Evolutionary conservation across 208 protist genomes (phyloP), one percentile per base, ranked within the genome.

Genomic region (Giardia muris): DNA sequence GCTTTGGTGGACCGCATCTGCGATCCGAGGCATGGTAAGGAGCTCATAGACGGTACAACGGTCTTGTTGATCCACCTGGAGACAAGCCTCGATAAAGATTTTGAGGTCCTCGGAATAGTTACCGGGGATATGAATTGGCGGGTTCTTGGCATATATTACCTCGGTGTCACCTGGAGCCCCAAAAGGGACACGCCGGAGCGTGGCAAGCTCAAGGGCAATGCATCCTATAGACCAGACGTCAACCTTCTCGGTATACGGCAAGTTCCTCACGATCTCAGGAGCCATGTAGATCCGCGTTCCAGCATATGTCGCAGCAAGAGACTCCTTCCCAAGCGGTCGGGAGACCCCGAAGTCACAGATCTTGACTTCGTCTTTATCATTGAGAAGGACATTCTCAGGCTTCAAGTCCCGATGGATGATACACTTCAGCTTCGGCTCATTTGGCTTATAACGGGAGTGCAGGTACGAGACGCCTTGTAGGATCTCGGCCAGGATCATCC

Each of bases 181-280:
- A 76, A 76, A 76, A 76, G 57, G 10, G 30, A 30, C 19, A 10
- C 10, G 19, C 57, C 30, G 10, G 57, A 76, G 57, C 30, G 57
- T 76, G 57, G 19, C 10, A 30, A 76, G 57, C 57, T 76, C 57
- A 76, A 39, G 30, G 30, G 30, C 57, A 92, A 99, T 99, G 93
- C 97, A 99, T 86, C 98, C 99, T 86, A 99, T 96, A 0, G 96
- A 98, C 98, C 99, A 99, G n/a, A 99, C 96, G 95, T 99, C 99
- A 3, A 99, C 97, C 0, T 98, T 96, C 0, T 97, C 97, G 0
- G 96, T 97, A 95, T 99, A 99, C 92, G 98, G 96, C 43, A 95
- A 95, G 76, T 96, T 96, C 0, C 98, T 95, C 10, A 99, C 95
- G 46, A 99, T 98, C 94, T 99, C 98, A n/a, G 98, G 99, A 0